Evolutionary conservation across 148 eudicot genomes (phyloP), one percentile per base, ranked within the genome.

Genomic region (Camellia sinensis): DNA sequence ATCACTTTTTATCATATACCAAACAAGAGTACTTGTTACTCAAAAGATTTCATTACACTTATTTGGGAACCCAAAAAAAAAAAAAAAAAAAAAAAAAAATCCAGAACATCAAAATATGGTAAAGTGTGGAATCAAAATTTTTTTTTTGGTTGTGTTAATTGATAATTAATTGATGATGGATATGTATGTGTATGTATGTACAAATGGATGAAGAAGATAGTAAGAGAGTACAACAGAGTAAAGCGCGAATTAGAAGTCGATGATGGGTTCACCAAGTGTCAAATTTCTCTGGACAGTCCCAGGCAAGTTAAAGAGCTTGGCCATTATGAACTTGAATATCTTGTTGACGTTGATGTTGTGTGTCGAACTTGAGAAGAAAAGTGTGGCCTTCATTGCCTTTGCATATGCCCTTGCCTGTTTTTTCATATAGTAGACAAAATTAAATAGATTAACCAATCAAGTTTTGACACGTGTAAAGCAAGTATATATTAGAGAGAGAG

Each of bases 291-390:
- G 82, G 10, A 92, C 79, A 1, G 90, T 80, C 93, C 93, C 90
- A 7, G 90, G 93, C 84, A 87, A 85, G 85, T 92, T 86, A 78
- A 92, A 92, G 82, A 92, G 90, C 82, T 85, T 90, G 6, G 95
- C 95, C 74, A 82, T 84, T 19, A 92, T 83, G 82, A 90, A 92
- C 79, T 92, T 92, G 87, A 92, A 92, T 64, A 92, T 89, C 76
- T 91, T 91, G 88, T 89, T 91, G 77, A 91, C 95, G 45, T 91
- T 91, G 73, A 91, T 91, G 82, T 91, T 92, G 85, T 92, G 93
- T 1, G 84, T 90, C 48, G 93, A 84, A 80, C 95, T 92, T 19
- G 95, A 92, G 84, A 92, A 92, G 85, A 92, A 92, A 2, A 92
- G 85, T 0, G 93, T 92, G 11, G 89, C 95, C 29, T 92, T 89